Conservation (phyloP, 2,329 filamentous ascomycete species). For the Alternaria sp. region DNA sequence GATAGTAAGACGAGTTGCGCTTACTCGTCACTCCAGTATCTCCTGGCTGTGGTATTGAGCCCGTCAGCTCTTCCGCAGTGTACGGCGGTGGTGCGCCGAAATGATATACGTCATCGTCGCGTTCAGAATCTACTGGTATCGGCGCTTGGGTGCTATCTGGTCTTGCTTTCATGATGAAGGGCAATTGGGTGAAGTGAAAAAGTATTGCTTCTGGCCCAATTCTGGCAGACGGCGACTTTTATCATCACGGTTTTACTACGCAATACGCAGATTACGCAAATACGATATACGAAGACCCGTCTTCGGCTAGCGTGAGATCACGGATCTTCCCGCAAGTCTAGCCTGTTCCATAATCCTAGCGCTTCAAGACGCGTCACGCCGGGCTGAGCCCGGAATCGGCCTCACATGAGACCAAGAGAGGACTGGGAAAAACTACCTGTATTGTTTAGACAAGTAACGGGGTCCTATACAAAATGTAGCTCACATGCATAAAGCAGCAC, state of each 20-base stretch:
- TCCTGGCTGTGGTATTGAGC: conserved; percentile 13
- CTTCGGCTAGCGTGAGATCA: background rate
- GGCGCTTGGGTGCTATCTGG: conserved; percentile 2
- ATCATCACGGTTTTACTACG: background rate
- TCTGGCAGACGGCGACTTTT: background rate
- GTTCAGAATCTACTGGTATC: background rate
- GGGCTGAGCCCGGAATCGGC: background rate
- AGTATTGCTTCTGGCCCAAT: background rate
- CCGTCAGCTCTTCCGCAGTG: background rate
- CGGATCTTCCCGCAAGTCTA: background rate
- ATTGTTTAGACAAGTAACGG: background rate
- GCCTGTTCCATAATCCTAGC: background rate
- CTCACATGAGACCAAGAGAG: background rate
- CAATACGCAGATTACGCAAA: background rate
- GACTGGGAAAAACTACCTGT: background rate
- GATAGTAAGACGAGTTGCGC: too few relatives aligned
- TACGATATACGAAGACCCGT: background rate
- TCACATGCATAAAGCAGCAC: background rate
- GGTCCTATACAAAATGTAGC: background rate
- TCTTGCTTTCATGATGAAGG: background rate
- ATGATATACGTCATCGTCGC: background rate
- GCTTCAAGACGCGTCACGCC: background rate
- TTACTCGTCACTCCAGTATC: conserved; percentile 19
- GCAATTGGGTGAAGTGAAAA: background rate
- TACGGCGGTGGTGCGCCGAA: conserved; percentile 3